Percentiles rank a stretch among this genome's conserved stretches.
Evolutionary conservation across 192 early-diverging fungal genomes (phyloP).

Genomic region (Endogone sp.): DNA sequence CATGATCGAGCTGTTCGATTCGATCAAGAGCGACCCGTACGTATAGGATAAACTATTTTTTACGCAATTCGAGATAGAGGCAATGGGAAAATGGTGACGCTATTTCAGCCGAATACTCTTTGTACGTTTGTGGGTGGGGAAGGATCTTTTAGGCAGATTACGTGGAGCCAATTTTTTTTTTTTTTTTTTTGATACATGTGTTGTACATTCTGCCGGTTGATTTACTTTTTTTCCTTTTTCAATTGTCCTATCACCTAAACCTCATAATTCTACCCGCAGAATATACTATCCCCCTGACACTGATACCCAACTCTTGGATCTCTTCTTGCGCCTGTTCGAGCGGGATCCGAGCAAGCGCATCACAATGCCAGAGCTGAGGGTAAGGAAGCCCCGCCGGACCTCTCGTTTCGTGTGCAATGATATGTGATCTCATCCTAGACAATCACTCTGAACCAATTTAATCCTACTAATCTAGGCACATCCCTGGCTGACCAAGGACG

Average conservation of each 20-base stretch:
- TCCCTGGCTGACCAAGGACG: slow-evolving; percentile 81
- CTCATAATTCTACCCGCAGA: neutral
- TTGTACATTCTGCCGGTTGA: neutral
- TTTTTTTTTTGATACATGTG: slow-evolving; percentile 8
- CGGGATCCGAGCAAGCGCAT: slow-evolving; percentile 79
- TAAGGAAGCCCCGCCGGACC: too few relatives aligned
- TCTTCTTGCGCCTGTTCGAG: slow-evolving; percentile 69
- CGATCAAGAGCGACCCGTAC: slow-evolving; percentile 58
- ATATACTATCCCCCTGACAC: slow-evolving; percentile 16
- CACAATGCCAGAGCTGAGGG: slow-evolving; percentile 66
- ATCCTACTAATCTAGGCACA: slow-evolving; percentile 39
- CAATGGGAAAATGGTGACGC: too few relatives aligned
- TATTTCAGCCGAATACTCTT: too few relatives aligned
- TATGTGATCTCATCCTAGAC: too few relatives aligned
- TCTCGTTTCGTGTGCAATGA: too few relatives aligned
- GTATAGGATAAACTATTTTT: too few relatives aligned
- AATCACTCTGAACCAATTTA: neutral
- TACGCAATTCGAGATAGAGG: too few relatives aligned
- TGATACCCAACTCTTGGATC: slow-evolving; percentile 50
- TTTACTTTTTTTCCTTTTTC: neutral
- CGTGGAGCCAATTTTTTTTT: slow-evolving; percentile 11
- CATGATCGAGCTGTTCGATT: slow-evolving; percentile 78
- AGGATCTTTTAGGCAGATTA: too few relatives aligned
- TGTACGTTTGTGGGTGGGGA: too few relatives aligned
- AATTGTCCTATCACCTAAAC: neutral